These are phyloP conservation scores for Apophysomyces ossiformis DNA, from an alignment of 371 early-diverging fungal species.

Conservation along the genomic window DNA sequence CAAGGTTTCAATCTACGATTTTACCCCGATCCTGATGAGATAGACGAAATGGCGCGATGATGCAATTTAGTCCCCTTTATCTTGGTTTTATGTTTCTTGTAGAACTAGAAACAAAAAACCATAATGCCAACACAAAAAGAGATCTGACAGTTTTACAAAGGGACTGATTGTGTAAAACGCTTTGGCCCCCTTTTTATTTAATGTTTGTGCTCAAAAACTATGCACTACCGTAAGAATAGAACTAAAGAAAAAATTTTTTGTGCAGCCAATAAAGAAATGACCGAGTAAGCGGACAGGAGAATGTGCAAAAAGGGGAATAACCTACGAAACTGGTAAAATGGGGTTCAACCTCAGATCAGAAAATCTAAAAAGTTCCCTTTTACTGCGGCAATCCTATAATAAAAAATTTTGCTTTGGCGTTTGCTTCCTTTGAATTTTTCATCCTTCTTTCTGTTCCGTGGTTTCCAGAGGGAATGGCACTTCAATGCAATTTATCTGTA, in stretches of 20 bases:
- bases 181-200: too few relatives aligned
- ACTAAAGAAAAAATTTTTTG: not conserved
- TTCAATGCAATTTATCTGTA: slow-evolving; percentile 26
- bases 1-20: too few relatives aligned
- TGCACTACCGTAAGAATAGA: not conserved
- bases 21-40: too few relatives aligned
- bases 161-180: too few relatives aligned
- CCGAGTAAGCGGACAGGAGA: not conserved
- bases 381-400: slow-evolving; percentile 1
- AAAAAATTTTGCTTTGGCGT: not conserved
- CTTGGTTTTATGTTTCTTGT: too few relatives aligned
- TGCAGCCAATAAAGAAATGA: not conserved
- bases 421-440: not conserved
- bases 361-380: not conserved
- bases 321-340: slow-evolving; percentile 8
- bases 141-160: too few relatives aligned
- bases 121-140: too few relatives aligned
- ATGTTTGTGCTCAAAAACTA: too few relatives aligned
- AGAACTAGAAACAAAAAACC: too few relatives aligned
- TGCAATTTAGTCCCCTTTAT: too few relatives aligned
- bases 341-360: not conserved
- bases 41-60: too few relatives aligned
- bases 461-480: not conserved
- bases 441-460: not conserved
- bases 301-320: slow-evolving; percentile 8